Base-by-base conservation (phyloP, 345 rosid species). In the Viola odorata region DNA sequence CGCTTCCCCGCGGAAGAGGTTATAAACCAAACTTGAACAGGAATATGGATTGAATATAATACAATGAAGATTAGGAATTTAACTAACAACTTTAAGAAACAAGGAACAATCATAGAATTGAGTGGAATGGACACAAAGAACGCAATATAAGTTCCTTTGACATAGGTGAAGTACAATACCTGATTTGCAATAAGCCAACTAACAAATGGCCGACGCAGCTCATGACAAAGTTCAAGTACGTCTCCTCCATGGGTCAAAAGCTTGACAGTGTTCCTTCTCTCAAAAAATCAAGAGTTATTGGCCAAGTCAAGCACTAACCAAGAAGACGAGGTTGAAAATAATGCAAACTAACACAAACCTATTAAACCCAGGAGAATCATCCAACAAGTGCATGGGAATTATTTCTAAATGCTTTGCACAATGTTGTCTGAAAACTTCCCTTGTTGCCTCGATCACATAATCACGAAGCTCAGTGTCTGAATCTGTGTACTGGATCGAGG, bases 231-330 rank as follows among this genome's bases (percentile, higher is more conserved):
- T 69, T 87, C 98, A 70, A 92, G 83, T 77, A 92, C 75, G 74
- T 92, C 94, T 64, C 98, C 98, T 66, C 96, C 98, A 65, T 71
- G 84, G 59, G 82, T 82, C 80, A 92, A 77, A 76, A 92, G 88
- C 70, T 92, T 92, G 73, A 92, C 91, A 64, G 94, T 70, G 67
- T 82, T 92, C 89, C 98, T 89, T 75, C 53, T 49, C 54, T 69
- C 65, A 58, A 53, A 73, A 80, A 54, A 64, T 52, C 44, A 56
- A 41, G 75, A 76, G 13, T 66, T 52, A 70, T 74, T 68, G 73
- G 75, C 53, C 62, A 67, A 69, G 61, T 56, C 44, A 53, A 55
- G 64, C 56, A 69, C 61, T 54, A 14, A 12, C 13, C 5, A 13
- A 65, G n/a, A 55, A 65, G 59, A 53, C 15, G 53, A 15, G 63